These are phyloP conservation scores for Murraya paniculata DNA, from an alignment of 345 rosid genomes.

Conservation along the genomic window DNA sequence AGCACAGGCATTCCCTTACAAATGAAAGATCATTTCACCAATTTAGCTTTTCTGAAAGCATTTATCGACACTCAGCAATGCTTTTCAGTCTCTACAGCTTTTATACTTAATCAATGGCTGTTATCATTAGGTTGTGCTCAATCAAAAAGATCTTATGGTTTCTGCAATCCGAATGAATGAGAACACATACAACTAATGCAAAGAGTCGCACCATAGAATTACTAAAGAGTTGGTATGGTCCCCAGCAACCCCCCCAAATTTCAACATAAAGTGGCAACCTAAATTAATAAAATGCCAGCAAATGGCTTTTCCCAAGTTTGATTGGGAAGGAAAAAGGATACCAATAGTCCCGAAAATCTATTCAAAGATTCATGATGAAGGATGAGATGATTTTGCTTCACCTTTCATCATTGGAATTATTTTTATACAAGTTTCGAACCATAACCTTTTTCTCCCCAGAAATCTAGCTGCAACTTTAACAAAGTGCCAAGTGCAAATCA, in stretches of 20 bases:
- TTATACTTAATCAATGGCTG: constrained; percentile 21
- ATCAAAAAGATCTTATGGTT: neutral
- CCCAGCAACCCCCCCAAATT: constrained; percentile 22
- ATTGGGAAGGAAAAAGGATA: constrained; percentile 12
- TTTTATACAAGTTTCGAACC: constrained; percentile 36
- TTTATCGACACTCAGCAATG: neutral
- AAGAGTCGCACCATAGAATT: constrained; percentile 6
- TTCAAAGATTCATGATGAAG: constrained; percentile 30
- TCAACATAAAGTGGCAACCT: constrained; percentile 21
- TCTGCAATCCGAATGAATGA: constrained; percentile 1
- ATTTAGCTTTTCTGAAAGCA: neutral
- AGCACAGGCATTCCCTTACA: constrained; percentile 19
- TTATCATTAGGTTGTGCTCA: constrained; percentile 20
- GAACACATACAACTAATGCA: neutral
- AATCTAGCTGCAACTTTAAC: constrained; percentile 7
- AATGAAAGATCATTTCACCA: neutral
- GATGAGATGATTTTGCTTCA: constrained; percentile 45
- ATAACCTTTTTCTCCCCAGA: constrained; percentile 17
- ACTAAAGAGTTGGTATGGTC: constrained; percentile 20
- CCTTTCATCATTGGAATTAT: constrained; percentile 39
- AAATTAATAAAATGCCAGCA: constrained; percentile 12
- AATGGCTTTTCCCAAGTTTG: constrained; percentile 23
- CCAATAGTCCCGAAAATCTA: constrained; percentile 10
- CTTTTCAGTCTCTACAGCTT: neutral
- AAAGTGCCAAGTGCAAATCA: constrained; percentile 10